phyloP scores from a whole-genome alignment of 768 basidiomycete genomes.

The Termitomyces sp. region DNA sequence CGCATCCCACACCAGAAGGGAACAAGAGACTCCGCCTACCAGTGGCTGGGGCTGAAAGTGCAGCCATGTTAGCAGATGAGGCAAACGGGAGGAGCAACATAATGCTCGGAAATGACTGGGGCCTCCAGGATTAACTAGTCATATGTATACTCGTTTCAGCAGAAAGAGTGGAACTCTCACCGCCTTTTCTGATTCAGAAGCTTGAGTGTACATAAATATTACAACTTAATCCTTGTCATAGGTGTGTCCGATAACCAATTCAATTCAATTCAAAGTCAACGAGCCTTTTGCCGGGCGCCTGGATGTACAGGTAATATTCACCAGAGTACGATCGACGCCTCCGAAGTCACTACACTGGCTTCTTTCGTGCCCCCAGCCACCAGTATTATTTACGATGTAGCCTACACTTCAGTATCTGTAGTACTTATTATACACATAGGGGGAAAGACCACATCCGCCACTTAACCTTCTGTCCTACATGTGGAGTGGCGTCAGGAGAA shows the following conservation, averaged over 20 bases:
- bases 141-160: background rate
- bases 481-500: conserved; percentile 10
- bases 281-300: background rate
- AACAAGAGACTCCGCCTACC: conserved; percentile 30
- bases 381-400: background rate
- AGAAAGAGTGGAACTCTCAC: background rate
- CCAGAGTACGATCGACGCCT: background rate
- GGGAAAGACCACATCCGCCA: background rate
- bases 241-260: background rate
- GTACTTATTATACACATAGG: too few species aligned
- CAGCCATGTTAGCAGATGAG: conserved; percentile 34
- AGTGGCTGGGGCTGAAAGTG: conserved; percentile 33
- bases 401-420: background rate
- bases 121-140: conserved; percentile 14
- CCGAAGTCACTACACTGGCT: background rate
- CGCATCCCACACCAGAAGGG: conserved; percentile 23
- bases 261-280: background rate
- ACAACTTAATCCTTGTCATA: background rate
- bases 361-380: conserved; percentile 1
- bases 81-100: conserved; percentile 33
- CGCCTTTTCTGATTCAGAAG: background rate
- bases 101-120: conserved; percentile 36
- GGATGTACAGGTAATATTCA: background rate
- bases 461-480: background rate
- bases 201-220: background rate